Base-by-base conservation (phyloP, 169 alveolate species). In the Eimeria nieschulzi region DNA sequence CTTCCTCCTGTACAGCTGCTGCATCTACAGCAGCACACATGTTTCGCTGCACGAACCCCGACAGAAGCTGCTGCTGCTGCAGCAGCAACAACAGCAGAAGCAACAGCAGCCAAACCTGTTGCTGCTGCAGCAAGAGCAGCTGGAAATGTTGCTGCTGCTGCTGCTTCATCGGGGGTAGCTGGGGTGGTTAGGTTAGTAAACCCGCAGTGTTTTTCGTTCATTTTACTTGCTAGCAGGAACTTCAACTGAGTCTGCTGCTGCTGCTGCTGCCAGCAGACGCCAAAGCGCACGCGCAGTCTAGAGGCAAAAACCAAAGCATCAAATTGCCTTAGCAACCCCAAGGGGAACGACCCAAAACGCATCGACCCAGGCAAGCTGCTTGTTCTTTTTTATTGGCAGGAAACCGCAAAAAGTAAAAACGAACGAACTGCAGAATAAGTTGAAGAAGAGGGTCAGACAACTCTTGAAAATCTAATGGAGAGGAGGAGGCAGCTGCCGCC, bases 61-160 rank as follows among this genome's bases (percentile, higher is more conserved):
- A 54, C 80, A 23, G 80, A 51, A 71, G 80, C 59, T 71, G 80
- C 80, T 71, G 80, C 80, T n/a, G 79, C 79, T 7, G 79, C 55
- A n/a, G 1, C 79, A n/a, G 79, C 9, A 39, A 15, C 53, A 25
- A 54, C 55, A 21, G 79, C 79, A 70, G 53, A 46, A 23, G 80
- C 7, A 26, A 2, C 33, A 9, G 25, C 56, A 71, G 39, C 23
- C 12, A 26, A 8, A 71, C 6, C 51, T 12, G 33, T 3, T 33
- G 46, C 80, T 39, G 80, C 80, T 71, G 59, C 7, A 9, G 21
- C 80, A 12, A 25, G 55, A 26, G 56, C 80, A 59, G 68, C 76
- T 12, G 76, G 6, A 71, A 26, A 54, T n/a, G 80, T 54, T 23
- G 80, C 80, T 71, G 80, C 80, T 26, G 59, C 55, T 5, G 51